These are phyloP conservation scores for Exsudoporus floridanus DNA, from an alignment of 1,284 basidiomycete genomes.

Conservation along the genomic window DNA sequence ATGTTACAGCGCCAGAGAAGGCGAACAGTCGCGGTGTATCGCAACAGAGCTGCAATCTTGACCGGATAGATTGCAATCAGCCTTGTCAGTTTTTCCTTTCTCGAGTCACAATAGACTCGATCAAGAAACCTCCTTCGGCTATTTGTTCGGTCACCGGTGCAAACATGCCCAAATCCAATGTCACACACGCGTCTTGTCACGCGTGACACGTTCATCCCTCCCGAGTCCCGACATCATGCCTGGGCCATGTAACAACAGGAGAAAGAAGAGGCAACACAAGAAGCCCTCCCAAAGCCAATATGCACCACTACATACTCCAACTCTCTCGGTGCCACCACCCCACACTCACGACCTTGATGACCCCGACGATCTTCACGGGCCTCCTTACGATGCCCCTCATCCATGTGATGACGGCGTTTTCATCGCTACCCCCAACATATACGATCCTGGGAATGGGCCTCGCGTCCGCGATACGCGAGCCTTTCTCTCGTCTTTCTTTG, in stretches of 20 bases:
- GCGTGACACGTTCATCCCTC: conserved; percentile 25
- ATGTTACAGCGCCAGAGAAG: conserved; percentile 35
- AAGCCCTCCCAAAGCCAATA: conserved; percentile 10
- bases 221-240: conserved; percentile 37
- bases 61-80: conserved; percentile 28
- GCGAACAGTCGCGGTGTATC: conserved; percentile 25
- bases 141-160: conserved; percentile 12
- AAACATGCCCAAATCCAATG: conserved; percentile 26
- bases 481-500: conserved; percentile 64
- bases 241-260: conserved; percentile 47
- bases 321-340: neutral
- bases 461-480: conserved; percentile 60
- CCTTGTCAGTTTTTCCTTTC: conserved; percentile 11
- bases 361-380: conserved; percentile 4
- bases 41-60: conserved; percentile 32
- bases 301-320: neutral
- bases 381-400: conserved; percentile 1
- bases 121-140: conserved; percentile 10
- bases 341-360: conserved; percentile 14
- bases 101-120: conserved; percentile 22
- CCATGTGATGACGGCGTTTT: conserved; percentile 22
- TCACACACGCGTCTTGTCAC: conserved; percentile 36
- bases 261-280: conserved; percentile 41
- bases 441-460: conserved; percentile 74
- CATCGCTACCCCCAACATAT: conserved; percentile 53